Base-by-base conservation (phyloP, 2,329 filamentous ascomycete species). In the Xenoacremonium recifei region DNA sequence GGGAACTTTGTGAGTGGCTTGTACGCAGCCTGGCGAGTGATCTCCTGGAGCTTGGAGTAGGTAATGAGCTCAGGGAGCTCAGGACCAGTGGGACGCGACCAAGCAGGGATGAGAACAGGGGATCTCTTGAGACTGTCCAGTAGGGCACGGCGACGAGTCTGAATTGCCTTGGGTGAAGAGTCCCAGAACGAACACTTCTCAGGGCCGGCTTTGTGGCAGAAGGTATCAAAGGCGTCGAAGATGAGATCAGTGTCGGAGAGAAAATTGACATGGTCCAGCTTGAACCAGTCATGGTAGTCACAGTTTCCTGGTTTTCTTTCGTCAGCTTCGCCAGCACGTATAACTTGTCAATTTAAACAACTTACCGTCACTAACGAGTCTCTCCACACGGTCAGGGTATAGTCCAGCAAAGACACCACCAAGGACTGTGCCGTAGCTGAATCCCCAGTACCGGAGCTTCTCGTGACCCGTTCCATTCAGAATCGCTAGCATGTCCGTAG, bases 211-310 rank as follows among this genome's bases (percentile, higher is more conserved):
- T 67, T 61, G 52, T 73, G 69, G 53, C 81, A 85, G 30, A 71
- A 69, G 15, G 65, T 60, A 51, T 75, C 79, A 43, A 84, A 82
- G 15, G 63, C 70, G 2, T 68, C 59, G 51, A 80, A 69, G 5
- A 76, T 70, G 38, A 70, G 66, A 55, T 84, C 79, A 12, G 75
- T 71, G 50, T 82, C 74, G n/a, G 64, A 64, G 6, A 79, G 53
- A 38, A 76, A 77, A 46, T 72, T 72, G 47, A 67, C 61, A 41
- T 72, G 66, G 1, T 60, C 58, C 10, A 71, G 66, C 20, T 66
- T 62, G 42, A 68, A 72, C 75, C 74, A 80, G 51, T 77, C 76
- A 30, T 73, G 69, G 49, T 80, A 76, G 48, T 76, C 72, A 12
- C 75, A 72, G 36, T 76, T 76, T 19, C 73, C 60, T 61, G 12